Conservation (phyloP, 1,139 yeast species). For the Suhomyces bribrorum region DNA sequence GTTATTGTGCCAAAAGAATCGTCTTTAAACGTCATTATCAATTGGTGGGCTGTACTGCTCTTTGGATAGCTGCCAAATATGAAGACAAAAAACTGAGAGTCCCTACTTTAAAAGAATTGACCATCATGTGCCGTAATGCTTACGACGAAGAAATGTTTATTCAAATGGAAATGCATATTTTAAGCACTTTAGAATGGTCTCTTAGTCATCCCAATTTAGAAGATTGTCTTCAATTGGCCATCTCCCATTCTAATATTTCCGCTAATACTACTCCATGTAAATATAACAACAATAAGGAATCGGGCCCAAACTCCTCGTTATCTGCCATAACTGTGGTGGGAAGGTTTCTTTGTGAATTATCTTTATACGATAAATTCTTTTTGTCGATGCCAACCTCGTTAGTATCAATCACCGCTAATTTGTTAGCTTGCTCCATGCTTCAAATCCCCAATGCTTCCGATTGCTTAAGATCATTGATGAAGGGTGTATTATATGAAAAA, state of each 20-base stretch:
- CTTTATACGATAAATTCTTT: slow-evolving; percentile 71
- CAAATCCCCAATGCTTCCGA: slow-evolving; percentile 42
- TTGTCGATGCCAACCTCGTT: slow-evolving; percentile 61
- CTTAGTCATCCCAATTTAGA: slow-evolving; percentile 64
- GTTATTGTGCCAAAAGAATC: slow-evolving; percentile 87
- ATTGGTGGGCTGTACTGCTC: slow-evolving; percentile 86
- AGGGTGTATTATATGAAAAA: slow-evolving; percentile 12
- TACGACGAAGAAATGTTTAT: slow-evolving; percentile 88
- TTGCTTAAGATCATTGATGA: slow-evolving; percentile 28
- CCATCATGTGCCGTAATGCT: slow-evolving; percentile 78
- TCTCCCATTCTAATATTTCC: slow-evolving; percentile 31
- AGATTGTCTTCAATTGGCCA: slow-evolving; percentile 59
- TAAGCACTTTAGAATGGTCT: slow-evolving; percentile 83
- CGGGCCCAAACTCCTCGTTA: slow-evolving; percentile 27
- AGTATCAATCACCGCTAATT: slow-evolving; percentile 68
- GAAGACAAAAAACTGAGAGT: slow-evolving; percentile 84
- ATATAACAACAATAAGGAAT: slow-evolving; percentile 21
- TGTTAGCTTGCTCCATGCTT: slow-evolving; percentile 70
- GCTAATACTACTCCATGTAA: slow-evolving; percentile 34
- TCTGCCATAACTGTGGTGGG: slow-evolving; percentile 58
- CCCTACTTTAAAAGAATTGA: slow-evolving; percentile 77
- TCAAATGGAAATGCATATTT: slow-evolving; percentile 92
- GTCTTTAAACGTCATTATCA: slow-evolving; percentile 93
- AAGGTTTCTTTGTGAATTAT: slow-evolving; percentile 72
- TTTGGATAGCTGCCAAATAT: slow-evolving; percentile 94